phyloP scores from a whole-genome alignment of 306 rosid genomes.

The Spatholobus suberectus region DNA sequence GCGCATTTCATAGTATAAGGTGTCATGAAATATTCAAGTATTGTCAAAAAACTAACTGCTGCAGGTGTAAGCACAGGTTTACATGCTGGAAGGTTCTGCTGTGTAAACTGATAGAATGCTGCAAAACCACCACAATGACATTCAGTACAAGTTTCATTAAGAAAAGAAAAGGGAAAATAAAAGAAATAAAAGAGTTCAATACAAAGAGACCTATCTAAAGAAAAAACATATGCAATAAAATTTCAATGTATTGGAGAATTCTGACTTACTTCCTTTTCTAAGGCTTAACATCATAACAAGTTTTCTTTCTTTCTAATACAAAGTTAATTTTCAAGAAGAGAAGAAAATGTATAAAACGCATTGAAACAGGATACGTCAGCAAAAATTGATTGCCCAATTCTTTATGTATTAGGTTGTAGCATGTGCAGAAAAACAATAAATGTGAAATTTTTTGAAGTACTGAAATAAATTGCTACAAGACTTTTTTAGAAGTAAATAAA shows the following conservation, averaged over 20 bases:
- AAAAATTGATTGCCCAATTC: not conserved
- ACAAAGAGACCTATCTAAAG: conserved; percentile 10
- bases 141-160: conserved; percentile 27
- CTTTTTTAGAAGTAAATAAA: not conserved
- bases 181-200: not conserved
- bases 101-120: conserved; percentile 78
- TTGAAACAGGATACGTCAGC: conserved; percentile 7
- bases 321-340: not conserved
- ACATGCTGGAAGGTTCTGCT: conserved; percentile 97
- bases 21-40: conserved; percentile 37
- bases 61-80: conserved; percentile 90
- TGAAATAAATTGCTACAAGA: not conserved
- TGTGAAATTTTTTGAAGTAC: not conserved
- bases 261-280: conserved; percentile 24
- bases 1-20: not conserved
- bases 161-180: not conserved
- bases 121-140: conserved; percentile 50
- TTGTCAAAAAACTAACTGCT: conserved; percentile 67
- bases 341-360: conserved; percentile 12
- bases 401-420: conserved; percentile 14
- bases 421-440: not conserved
- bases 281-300: not conserved
- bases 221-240: conserved; percentile 26
- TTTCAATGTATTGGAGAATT: conserved; percentile 18
- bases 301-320: conserved; percentile 24